Percentiles rank a stretch among this genome's conserved stretches.
Evolutionary conservation across 768 basidiomycete genomes (phyloP).

Genomic region (Auriculariales sp.): DNA sequence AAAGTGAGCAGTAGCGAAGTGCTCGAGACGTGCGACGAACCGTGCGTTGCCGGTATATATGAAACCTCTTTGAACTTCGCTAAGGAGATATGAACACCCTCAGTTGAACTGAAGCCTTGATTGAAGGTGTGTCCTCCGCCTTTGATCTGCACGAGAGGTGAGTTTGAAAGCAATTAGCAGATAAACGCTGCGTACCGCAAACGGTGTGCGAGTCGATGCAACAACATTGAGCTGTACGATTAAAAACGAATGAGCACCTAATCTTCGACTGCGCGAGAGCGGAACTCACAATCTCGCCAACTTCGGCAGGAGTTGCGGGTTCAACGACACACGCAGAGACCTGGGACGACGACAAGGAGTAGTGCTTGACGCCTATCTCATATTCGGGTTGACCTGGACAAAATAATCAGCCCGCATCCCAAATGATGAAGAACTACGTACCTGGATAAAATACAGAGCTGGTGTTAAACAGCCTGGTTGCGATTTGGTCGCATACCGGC

Average conservation of each 20-base stretch:
- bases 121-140: conserved; percentile 47
- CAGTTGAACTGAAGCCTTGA: conserved; percentile 43
- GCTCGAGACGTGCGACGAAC: too few species aligned
- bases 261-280: neutral
- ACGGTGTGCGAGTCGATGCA: neutral
- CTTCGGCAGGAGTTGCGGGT: conserved; percentile 37
- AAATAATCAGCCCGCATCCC: neutral
- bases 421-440: neutral
- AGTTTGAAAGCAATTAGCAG: neutral
- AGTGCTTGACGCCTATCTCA: conserved; percentile 29
- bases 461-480: neutral
- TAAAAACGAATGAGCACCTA: neutral
- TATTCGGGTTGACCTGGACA: conserved; percentile 14
- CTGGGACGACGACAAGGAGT: conserved; percentile 35
- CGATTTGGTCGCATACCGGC: neutral
- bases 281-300: conserved; percentile 25
- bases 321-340: conserved; percentile 39
- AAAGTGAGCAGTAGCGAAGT: too few species aligned
- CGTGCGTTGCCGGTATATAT: conserved; percentile 9
- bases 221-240: neutral
- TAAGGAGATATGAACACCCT: conserved; percentile 46
- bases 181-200: neutral
- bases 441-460: neutral
- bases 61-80: conserved; percentile 24
- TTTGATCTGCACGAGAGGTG: conserved; percentile 29